Percentiles rank a stretch among this genome's conserved stretches.
These are phyloP conservation scores for Crithidia sp. DNA, from an alignment of 208 protist genomes.

Conservation along the genomic window DNA sequence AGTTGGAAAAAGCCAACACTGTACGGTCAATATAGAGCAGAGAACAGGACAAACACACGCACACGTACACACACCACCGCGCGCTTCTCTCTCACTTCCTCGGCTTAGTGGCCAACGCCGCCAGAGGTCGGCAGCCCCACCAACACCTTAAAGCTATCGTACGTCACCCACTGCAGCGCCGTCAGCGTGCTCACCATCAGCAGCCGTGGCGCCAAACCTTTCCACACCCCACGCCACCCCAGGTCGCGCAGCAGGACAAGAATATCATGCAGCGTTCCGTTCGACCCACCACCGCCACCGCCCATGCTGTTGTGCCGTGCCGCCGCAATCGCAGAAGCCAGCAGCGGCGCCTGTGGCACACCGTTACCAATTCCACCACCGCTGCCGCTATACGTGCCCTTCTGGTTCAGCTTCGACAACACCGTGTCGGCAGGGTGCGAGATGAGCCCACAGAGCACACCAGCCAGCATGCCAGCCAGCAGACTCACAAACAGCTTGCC, in stretches of 20 bases:
- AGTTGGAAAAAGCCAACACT: neutral
- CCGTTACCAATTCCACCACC: neutral
- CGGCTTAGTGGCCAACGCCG: neutral
- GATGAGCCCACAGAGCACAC: conserved; percentile 89
- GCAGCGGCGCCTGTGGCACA: conserved; percentile 1
- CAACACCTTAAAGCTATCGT: conserved; percentile 89
- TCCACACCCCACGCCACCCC: conserved; percentile 68
- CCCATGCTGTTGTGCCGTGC: neutral
- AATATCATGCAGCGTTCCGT: conserved; percentile 3
- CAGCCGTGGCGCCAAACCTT: conserved; percentile 89
- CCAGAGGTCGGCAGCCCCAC: conserved; percentile 67
- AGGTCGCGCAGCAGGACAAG: conserved; percentile 30
- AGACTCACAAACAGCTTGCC: conserved; percentile 31
- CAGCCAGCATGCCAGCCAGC: conserved; percentile 88
- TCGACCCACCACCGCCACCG: conserved; percentile 14
- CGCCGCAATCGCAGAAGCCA: conserved; percentile 7
- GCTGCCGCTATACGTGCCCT: conserved; percentile 1
- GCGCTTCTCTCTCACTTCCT: neutral
- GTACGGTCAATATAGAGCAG: neutral
- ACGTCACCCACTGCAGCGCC: conserved; percentile 95
- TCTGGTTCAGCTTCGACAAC: conserved; percentile 90
- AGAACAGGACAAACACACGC: too few relatives aligned
- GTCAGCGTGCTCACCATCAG: conserved; percentile 95
- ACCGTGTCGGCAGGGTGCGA: conserved; percentile 97
- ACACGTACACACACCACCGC: neutral